These are phyloP conservation scores for Exobasidium cylindrosporum DNA, from an alignment of 1,284 basidiomycete species.

Conservation along the genomic window DNA sequence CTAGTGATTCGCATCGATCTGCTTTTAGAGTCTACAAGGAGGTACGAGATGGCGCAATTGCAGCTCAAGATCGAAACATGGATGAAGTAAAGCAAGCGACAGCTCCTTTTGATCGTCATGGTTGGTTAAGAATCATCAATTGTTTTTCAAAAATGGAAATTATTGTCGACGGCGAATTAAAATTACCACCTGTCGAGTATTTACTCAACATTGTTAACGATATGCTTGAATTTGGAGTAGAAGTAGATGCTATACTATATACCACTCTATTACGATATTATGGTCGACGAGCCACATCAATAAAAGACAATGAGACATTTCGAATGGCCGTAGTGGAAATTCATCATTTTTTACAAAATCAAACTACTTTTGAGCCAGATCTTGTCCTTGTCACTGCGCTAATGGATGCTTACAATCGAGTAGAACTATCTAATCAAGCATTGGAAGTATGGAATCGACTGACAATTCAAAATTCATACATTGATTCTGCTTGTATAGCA, in stretches of 20 bases:
- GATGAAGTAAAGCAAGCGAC: not conserved
- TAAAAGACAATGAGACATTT: conserved; percentile 60
- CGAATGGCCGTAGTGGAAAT: not conserved
- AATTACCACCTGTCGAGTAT: conserved; percentile 62
- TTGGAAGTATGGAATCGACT: conserved; percentile 78
- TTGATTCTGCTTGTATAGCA: conserved; percentile 69
- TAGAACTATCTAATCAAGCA: conserved; percentile 69
- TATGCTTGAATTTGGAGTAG: conserved; percentile 70
- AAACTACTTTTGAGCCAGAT: conserved; percentile 61
- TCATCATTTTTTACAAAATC: not conserved
- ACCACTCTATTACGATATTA: conserved; percentile 67
- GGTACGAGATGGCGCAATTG: not conserved
- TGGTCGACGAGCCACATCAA: conserved; percentile 34
- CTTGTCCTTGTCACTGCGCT: conserved; percentile 76
- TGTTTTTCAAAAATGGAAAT: conserved; percentile 18
- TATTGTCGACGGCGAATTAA: not conserved
- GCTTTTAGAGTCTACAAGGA: conserved; percentile 27
- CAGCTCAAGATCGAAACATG: not conserved
- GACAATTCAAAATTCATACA: conserved; percentile 53
- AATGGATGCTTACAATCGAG: conserved; percentile 82
- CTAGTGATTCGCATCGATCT: conserved; percentile 25
- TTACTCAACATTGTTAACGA: conserved; percentile 78
- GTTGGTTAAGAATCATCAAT: conserved; percentile 22
- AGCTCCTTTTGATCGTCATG: conserved; percentile 3
- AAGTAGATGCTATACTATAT: conserved; percentile 67